These are phyloP conservation scores for Geranium brycei DNA, from an alignment of 345 rosid species.

Conservation along the genomic window DNA sequence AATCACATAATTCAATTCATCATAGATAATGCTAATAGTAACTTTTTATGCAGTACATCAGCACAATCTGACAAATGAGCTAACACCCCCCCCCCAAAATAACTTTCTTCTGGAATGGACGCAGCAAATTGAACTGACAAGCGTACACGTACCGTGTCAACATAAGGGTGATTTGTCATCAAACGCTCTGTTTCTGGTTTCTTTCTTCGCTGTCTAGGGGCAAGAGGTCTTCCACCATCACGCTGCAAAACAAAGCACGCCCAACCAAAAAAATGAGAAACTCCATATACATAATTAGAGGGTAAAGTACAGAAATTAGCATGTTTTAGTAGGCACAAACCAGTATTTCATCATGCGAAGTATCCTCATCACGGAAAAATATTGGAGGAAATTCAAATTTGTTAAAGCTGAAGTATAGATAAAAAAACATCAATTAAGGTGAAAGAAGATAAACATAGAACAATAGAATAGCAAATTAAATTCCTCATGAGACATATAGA, in stretches of 20 bases:
- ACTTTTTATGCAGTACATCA: too few species aligned
- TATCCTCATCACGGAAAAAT: constrained; percentile 75
- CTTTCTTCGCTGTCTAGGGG: constrained; percentile 70
- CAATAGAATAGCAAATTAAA: constrained; percentile 6
- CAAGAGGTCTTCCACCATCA: constrained; percentile 82
- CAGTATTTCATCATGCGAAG: constrained; percentile 62
- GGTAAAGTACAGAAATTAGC: not conserved
- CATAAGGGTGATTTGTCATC: constrained; percentile 85
- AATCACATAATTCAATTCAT: too few species aligned
- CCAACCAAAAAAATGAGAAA: not conserved
- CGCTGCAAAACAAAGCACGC: constrained; percentile 37
- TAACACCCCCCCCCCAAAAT: too few species aligned
- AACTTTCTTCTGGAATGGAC: too few species aligned
- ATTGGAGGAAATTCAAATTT: constrained; percentile 80
- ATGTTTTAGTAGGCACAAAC: constrained; percentile 27
- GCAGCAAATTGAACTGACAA: not conserved
- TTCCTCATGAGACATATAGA: constrained; percentile 5
- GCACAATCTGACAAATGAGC: too few species aligned
- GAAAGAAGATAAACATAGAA: not conserved
- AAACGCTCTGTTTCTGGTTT: constrained; percentile 79
- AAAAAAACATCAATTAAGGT: constrained; percentile 3
- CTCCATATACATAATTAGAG: not conserved
- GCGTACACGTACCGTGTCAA: constrained; percentile 67
- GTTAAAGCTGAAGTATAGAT: constrained; percentile 53
- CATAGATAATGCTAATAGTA: too few species aligned